phyloP scores from a whole-genome alignment of 805 yeast genomes.

The Saturnispora saitoi region DNA sequence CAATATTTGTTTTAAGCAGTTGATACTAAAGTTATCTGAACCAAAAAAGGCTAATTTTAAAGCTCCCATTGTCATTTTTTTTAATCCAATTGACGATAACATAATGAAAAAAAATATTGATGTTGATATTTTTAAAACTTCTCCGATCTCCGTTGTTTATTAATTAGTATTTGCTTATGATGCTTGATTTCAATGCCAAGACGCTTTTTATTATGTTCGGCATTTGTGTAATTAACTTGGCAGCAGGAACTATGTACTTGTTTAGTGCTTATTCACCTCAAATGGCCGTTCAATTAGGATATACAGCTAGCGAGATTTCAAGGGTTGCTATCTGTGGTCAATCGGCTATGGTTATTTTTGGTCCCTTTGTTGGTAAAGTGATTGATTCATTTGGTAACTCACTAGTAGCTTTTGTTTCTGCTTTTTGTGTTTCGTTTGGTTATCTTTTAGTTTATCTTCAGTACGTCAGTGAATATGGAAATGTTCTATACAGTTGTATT shows the following conservation, averaged over 20 bases:
- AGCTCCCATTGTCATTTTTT: neutral
- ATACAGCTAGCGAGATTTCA: slow-evolving; percentile 57
- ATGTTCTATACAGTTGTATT: slow-evolving; percentile 34
- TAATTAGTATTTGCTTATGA: neutral
- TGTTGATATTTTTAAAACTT: neutral
- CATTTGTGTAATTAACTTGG: slow-evolving; percentile 27
- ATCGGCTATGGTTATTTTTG: slow-evolving; percentile 52
- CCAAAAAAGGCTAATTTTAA: slow-evolving; percentile 62
- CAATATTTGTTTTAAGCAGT: slow-evolving; percentile 36
- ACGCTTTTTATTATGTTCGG: slow-evolving; percentile 16
- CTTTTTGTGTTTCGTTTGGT: slow-evolving; percentile 40
- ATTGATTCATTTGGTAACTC: slow-evolving; percentile 60
- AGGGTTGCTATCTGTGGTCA: slow-evolving; percentile 60
- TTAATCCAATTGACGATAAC: too few species aligned
- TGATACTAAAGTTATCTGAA: slow-evolving; percentile 61
- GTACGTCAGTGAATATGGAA: slow-evolving; percentile 33
- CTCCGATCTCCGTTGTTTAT: neutral
- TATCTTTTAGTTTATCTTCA: slow-evolving; percentile 48
- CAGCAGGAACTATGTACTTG: slow-evolving; percentile 67
- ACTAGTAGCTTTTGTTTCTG: slow-evolving; percentile 43
- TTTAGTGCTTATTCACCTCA: slow-evolving; percentile 78
- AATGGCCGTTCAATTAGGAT: slow-evolving; percentile 46
- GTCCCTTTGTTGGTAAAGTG: slow-evolving; percentile 59
- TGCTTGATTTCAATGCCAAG: slow-evolving; percentile 5
- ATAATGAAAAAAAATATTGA: too few species aligned